Conservation (phyloP, 805 yeast genomes). For the Candida chilensis region DNA sequence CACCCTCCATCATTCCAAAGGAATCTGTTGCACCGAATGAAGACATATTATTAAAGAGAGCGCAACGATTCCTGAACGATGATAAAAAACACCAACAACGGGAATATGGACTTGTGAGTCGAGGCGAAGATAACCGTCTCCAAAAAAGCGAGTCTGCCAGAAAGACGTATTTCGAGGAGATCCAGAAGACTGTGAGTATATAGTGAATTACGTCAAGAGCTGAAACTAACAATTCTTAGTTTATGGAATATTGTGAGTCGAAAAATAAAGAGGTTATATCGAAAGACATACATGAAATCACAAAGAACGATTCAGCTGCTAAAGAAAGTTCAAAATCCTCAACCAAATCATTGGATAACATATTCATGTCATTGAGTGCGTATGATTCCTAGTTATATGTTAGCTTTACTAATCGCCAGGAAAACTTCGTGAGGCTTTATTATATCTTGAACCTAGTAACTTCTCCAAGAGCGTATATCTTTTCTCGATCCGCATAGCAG, state of each 20-base stretch:
- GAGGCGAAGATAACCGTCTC: conserved; percentile 47
- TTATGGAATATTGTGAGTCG: background rate
- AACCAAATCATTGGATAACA: conserved; percentile 11
- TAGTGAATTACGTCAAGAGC: conserved; percentile 3
- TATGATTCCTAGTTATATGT: conserved; percentile 5
- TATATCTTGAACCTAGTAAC: conserved; percentile 22
- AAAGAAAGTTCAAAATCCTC: conserved; percentile 1
- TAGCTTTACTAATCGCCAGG: conserved; percentile 11
- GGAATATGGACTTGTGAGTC: conserved; percentile 46
- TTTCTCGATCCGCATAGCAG: conserved; percentile 35
- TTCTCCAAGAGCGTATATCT: conserved; percentile 38
- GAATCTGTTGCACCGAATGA: background rate
- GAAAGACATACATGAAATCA: background rate
- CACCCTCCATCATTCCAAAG: background rate
- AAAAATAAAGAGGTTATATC: conserved; percentile 3
- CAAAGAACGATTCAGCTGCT: background rate
- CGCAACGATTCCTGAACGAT: background rate
- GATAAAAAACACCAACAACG: conserved; percentile 5
- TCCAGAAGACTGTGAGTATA: conserved; percentile 12
- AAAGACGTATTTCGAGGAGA: conserved; percentile 22
- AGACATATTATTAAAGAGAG: too few species aligned
- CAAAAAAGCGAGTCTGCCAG: conserved; percentile 35
- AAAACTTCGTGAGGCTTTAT: conserved; percentile 47
- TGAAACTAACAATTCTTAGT: conserved; percentile 2
- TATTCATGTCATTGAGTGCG: conserved; percentile 20